Base-by-base conservation (phyloP, 768 basidiomycete genomes). In the Amanita exitialis region DNA sequence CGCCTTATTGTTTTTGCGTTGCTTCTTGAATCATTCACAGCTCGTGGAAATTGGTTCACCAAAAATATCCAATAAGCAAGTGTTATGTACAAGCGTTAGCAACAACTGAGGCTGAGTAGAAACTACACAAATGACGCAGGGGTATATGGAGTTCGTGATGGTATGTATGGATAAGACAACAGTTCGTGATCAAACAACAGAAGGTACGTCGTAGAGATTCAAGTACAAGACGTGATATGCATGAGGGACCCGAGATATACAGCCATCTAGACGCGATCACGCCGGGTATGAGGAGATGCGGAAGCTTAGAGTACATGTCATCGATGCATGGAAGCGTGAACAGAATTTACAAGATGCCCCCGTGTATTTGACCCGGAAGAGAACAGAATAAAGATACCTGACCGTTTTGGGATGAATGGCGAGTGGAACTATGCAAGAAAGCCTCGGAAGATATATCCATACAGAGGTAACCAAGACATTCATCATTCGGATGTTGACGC, bases 221-320 rank as follows among this genome's bases (percentile, higher is more conserved):
- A 58, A 54, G 41, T 44, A 46, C 49, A 44, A 32, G 43, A 28
- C 58, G 59, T 60, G 57, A 57, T 48, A 53, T 51, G 56, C 58
- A 28, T 61, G 52, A 27, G 52, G 53, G 45, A 43, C 45, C 56
- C 49, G 53, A 42, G 57, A 50, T 55, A 63, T 60, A 63, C 61
- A 59, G 67, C 61, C 69, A 58, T 69, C 69, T 62, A 70, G 69
- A 69, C 67, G 61, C 3, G 62, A 65, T 63, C 62, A 60, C 58
- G 59, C 52, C 32, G 44, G 51, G 35, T 21, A 20, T 21, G 51
- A 47, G 36, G 45, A 30, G 53, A 41, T n/a, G 42, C n/a, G 47
- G 16, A 46, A 56, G 54, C n/a, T 38, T 39, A 6, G 47, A 38
- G 36, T 48, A 48, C 47, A 48, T 16, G 16, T 46, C 20, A 3